Evolutionary conservation across 331 rosid genomes (phyloP), one percentile per base, ranked within the genome.

Genomic region (Malus hybrid): DNA sequence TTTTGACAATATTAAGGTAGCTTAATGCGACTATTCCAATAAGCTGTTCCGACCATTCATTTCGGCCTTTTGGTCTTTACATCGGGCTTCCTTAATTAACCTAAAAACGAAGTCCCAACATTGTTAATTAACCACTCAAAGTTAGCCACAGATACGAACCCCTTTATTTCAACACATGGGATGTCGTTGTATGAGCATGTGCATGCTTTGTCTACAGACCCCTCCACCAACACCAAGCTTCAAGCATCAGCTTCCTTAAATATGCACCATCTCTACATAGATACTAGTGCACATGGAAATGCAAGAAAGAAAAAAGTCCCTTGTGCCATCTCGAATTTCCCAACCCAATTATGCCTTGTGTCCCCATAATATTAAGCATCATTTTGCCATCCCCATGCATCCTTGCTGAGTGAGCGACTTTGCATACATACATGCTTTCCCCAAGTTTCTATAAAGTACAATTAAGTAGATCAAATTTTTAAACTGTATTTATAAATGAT

Each of bases 121-220:
- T 64, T 4, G 12, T 16, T 64, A 52, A 32, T 18, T 54, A 6
- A 54, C 19, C 33, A 24, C 65, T 4, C 36, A 50, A 28, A 64
- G 20, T 22, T 65, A 31, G 22, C 44, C 9, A 46, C 22, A 39
- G 22, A 68, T 6, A 24, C 69, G 83, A 65, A 64, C 61, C 77
- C 74, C 60, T 75, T 74, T 39, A 75, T 48, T 55, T 84, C 20
- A 14, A 80, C 84, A 81, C 84, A 59, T 71, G 84, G 81, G 78
- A 33, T 81, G 78, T 81, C 81, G 54, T 81, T 78, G 54, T 55
- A 65, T 70, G 29, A 27, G 61, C 83, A 81, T 78, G 81, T 78
- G 87, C 79, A 31, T 73, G 74, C 12, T 2, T 15, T 59, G 69
- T 52, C 36, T 67, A 69, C 50, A 67, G 52, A 54, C 34, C 79